phyloP scores from a whole-genome alignment of 2,329 filamentous ascomycete species.

The Neonectria coccinea region DNA sequence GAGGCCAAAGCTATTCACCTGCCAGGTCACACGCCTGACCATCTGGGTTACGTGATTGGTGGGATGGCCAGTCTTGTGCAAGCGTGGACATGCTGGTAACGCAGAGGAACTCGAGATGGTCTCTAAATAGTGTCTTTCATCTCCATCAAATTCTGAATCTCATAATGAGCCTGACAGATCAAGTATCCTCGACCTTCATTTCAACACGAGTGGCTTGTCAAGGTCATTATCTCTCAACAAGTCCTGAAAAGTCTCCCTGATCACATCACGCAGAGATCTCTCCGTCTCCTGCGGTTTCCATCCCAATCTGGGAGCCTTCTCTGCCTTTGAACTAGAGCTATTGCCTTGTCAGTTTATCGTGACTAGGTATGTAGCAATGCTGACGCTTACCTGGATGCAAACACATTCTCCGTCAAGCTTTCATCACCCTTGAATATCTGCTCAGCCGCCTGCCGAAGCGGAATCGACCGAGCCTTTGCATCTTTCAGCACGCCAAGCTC shows the following conservation, averaged over 20 bases:
- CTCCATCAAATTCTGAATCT: not conserved
- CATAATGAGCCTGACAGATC: not conserved
- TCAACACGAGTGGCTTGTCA: not conserved
- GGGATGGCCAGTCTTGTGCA: too few species aligned
- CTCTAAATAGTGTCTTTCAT: too few species aligned
- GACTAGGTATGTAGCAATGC: rapidly evolving
- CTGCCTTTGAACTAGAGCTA: not conserved
- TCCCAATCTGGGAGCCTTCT: not conserved
- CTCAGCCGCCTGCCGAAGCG: not conserved
- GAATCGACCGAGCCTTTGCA: not conserved
- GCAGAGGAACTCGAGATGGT: too few species aligned
- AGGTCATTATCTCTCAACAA: not conserved
- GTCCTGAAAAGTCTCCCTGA: not conserved
- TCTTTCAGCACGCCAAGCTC: not conserved
- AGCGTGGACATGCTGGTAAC: too few species aligned
- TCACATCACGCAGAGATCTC: not conserved
- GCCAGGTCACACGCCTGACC: slow-evolving; percentile 70
- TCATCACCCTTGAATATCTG: not conserved
- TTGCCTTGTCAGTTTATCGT: not conserved
- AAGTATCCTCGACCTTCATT: not conserved
- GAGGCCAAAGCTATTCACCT: slow-evolving; percentile 61
- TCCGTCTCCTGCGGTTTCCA: not conserved
- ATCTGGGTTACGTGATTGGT: slow-evolving; percentile 68
- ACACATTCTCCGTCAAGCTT: not conserved
- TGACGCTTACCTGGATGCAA: not conserved